phyloP scores from a whole-genome alignment of 192 early-diverging fungal species.

The Linnemannia elongata region DNA sequence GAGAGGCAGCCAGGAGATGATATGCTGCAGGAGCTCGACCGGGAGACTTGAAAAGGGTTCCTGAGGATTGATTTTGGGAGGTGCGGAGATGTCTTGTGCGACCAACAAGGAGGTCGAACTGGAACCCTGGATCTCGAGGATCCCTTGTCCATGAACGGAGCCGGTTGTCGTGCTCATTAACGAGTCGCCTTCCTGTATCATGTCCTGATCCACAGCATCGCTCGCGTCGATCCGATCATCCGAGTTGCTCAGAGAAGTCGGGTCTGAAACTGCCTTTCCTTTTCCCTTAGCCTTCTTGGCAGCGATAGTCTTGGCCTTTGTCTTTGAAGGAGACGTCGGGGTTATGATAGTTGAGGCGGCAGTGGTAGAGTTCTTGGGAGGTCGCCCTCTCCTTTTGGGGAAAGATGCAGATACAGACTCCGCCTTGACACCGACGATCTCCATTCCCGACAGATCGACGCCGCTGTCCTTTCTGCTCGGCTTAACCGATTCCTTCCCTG shows the following conservation, averaged over 20 bases:
- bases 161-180: not conserved
- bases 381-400: not conserved
- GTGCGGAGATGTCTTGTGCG: not conserved
- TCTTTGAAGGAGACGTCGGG: not conserved
- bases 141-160: not conserved
- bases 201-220: not conserved
- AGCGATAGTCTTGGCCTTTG: not conserved
- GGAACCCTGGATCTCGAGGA: not conserved
- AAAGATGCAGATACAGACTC: not conserved
- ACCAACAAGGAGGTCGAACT: not conserved
- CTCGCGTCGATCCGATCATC: not conserved
- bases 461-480: not conserved
- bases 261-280: not conserved
- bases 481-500: not conserved
- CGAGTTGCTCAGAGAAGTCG: not conserved
- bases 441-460: not conserved
- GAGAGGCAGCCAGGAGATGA: constrained; percentile 15
- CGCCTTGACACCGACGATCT: not conserved
- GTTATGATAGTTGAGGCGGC: not conserved
- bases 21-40: constrained; percentile 23
- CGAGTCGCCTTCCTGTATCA: not conserved
- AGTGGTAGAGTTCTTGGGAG: not conserved
- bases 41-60: constrained; percentile 30
- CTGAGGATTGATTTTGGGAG: not conserved
- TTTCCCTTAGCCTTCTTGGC: not conserved